Evolutionary conservation across 2,329 filamentous ascomycete genomes (phyloP).

Genomic region (Ophiostoma tasmaniense): DNA sequence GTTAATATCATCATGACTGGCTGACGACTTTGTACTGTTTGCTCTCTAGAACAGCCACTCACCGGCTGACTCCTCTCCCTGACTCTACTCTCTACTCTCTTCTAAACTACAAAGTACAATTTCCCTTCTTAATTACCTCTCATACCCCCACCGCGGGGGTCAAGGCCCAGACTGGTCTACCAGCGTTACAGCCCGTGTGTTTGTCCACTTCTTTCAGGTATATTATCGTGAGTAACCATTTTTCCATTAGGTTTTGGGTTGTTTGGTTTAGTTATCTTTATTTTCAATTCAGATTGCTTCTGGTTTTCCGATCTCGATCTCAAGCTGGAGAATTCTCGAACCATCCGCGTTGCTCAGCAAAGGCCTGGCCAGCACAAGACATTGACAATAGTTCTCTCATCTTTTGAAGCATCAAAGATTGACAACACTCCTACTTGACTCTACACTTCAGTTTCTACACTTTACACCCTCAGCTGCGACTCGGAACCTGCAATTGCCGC

Average conservation of each 20-base stretch:
- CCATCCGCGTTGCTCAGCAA: not conserved
- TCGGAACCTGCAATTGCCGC: not conserved
- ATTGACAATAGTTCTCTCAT: not conserved
- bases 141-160: not conserved
- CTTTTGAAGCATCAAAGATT: not conserved
- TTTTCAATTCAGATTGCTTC: not conserved
- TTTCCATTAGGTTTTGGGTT: not conserved
- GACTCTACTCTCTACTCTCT: not conserved
- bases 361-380: not conserved
- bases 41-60: too few species aligned
- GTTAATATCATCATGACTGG: too few species aligned
- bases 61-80: too few species aligned
- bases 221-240: not conserved
- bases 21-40: too few species aligned
- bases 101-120: too few species aligned
- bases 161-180: not conserved
- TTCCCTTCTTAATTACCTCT: not conserved
- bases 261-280: too few species aligned
- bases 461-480: not conserved
- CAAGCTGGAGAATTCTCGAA: too few species aligned
- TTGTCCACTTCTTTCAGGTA: not conserved
- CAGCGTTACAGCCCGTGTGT: not conserved
- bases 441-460: too few species aligned
- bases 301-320: not conserved
- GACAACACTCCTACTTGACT: too few species aligned